A percentile compares a stretch with the other conserved stretches of the same genome.
Conservation (phyloP, 2,329 filamentous ascomycete genomes). For the Colletotrichum falcatum region DNA sequence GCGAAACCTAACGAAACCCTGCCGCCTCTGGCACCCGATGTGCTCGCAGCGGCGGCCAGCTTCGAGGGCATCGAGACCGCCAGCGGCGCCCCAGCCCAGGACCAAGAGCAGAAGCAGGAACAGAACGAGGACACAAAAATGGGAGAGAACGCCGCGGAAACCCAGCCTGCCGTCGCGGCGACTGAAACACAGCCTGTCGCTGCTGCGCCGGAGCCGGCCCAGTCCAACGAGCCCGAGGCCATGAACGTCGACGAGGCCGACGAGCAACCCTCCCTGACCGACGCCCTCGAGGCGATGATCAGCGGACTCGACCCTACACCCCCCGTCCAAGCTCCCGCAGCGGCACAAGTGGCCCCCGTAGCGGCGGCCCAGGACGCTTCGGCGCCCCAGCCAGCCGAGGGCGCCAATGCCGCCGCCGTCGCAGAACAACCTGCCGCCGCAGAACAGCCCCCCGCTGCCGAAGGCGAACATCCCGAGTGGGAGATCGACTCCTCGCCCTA, state of each 20-base stretch:
- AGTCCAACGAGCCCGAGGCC: slow-evolving; percentile 45
- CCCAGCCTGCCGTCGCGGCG: background rate
- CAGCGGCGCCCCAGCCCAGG: background rate
- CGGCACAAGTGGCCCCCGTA: background rate
- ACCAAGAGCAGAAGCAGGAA: background rate
- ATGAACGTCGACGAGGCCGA: slow-evolving; percentile 54
- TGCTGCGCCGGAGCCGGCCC: background rate
- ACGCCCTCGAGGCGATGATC: slow-evolving; percentile 59
- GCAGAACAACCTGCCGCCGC: background rate
- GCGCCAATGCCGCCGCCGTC: background rate
- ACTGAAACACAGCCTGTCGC: slow-evolving; percentile 25
- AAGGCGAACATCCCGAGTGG: slow-evolving; percentile 78
- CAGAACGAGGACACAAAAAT: slow-evolving; percentile 27
- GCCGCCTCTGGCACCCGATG: slow-evolving; percentile 53
- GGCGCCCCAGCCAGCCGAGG: slow-evolving; percentile 14
- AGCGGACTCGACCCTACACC: slow-evolving; percentile 49
- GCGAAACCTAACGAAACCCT: slow-evolving; percentile 57
- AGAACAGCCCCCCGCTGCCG: slow-evolving; percentile 44
- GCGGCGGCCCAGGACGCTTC: background rate
- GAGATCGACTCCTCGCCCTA: slow-evolving; percentile 83
- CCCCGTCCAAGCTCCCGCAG: background rate
- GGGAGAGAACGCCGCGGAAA: slow-evolving; percentile 12
- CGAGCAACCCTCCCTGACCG: slow-evolving; percentile 54
- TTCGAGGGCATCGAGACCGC: slow-evolving; percentile 28
- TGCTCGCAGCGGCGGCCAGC: slow-evolving; percentile 48